Base-by-base conservation (phyloP, 768 basidiomycete species). In the Ramaria sp. region DNA sequence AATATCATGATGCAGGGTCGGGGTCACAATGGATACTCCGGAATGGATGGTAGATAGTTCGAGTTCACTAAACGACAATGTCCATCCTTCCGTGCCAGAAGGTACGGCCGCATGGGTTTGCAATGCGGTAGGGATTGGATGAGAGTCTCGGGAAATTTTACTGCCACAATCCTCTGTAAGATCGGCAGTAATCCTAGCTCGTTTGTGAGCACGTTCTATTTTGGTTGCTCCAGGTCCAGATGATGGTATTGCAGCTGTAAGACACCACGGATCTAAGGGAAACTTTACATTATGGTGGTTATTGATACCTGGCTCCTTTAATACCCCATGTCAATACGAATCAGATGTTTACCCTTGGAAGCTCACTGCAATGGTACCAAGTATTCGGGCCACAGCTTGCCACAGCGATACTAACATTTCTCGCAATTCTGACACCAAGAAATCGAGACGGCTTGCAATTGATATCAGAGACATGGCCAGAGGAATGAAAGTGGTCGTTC, bases 401-500 rank as follows among this genome's bases (percentile, higher is more conserved):
- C 63, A 63, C 5, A 66, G 54, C 12, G 62, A 62, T n/a, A 68
- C 63, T 4, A 80, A 62, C 41, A 67, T 67, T 9, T 75, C 72
- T 1, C 65, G 62, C 1, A 84, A 59, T 59, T 82, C 80, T 38
- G 67, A 62, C 22, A 74, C 65, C 31, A 85, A 64, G 4, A 67
- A 63, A 24, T 69, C 70, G 65, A 87, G 67, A 57, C 88, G 76
- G 2, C 84, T 84, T 45, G 77, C 69, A 39, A 87, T 76, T 12
- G 81, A 85, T 22, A 74, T 71, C 42, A 90, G 72, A 4, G 79
- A 71, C 47, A 91, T 64, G n/a, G 83, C 68, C 15, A 87, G 65
- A 59, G 85, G 84, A 12, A 86, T 71, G 63, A 91, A 91, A 17
- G 86, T 82, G 17, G 83, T 86, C 0, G 80, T 77, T 65, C 84